phyloP scores from a whole-genome alignment of 139 green algal genomes.

The Medakamo hakoo region DNA sequence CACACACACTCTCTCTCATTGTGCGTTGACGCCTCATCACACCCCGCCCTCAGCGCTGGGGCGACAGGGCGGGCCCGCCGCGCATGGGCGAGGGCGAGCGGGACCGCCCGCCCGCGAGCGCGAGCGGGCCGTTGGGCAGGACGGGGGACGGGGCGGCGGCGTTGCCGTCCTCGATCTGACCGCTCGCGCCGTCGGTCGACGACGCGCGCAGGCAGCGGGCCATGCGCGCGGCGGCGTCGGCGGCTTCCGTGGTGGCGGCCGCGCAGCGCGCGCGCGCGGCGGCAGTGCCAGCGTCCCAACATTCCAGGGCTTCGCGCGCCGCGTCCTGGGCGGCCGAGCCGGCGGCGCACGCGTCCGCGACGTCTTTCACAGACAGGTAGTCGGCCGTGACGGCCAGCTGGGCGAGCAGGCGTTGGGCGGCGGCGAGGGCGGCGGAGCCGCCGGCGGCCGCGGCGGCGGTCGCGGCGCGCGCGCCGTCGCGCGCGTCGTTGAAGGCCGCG shows the following conservation, averaged over 20 bases:
- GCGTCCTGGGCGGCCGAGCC: neutral
- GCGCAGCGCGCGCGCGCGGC: no score
- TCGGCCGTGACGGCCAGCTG: neutral
- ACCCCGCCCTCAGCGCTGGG: no score
- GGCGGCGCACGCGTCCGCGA: neutral
- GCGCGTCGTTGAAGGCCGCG: neutral
- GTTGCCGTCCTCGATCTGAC: no score
- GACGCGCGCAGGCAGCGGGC: neutral
- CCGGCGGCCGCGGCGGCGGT: no score
- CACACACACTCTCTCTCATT: no score
- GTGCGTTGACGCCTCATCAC: no score
- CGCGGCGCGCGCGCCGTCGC: neutral
- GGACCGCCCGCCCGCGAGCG: no score
- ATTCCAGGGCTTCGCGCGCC: neutral
- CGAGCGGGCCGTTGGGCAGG: no score
- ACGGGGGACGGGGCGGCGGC: no score
- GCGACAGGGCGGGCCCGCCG: no score
- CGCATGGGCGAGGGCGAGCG: no score
- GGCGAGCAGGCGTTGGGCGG: neutral
- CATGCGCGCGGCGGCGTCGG: neutral
- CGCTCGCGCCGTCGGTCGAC: no score
- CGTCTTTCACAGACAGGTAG: neutral
- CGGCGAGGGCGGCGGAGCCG: neutral
- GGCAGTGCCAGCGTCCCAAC: neutral
- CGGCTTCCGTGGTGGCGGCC: neutral